Evolutionary conservation across 2,329 filamentous ascomycete genomes (phyloP).

Genomic region (Bipolaris sorokiniana): DNA sequence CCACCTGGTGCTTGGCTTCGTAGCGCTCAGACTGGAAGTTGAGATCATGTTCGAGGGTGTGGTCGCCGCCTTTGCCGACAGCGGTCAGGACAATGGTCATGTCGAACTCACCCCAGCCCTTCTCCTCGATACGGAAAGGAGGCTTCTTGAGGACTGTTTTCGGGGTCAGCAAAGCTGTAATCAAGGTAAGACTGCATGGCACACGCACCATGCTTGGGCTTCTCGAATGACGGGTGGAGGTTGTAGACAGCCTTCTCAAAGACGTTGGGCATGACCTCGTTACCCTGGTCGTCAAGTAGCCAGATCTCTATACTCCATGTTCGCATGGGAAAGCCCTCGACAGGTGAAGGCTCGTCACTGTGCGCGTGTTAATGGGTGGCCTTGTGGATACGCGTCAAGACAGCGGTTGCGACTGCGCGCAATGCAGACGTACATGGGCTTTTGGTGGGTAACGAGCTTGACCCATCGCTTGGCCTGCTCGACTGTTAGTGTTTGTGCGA

Average conservation of each 20-base stretch:
- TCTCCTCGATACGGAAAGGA: constrained; percentile 88
- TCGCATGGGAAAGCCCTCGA: constrained; percentile 90
- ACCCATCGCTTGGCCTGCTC: constrained; percentile 79
- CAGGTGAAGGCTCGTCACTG: constrained; percentile 78
- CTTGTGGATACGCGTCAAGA: constrained; percentile 16
- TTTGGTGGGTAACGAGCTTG: constrained; percentile 92
- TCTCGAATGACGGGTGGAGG: constrained; percentile 91
- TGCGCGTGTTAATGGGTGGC: constrained; percentile 20
- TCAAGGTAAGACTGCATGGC: background rate
- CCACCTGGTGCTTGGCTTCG: constrained; percentile 78
- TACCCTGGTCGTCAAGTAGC: constrained; percentile 83
- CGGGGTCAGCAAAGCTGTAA: background rate
- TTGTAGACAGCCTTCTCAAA: constrained; percentile 94
- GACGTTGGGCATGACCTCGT: constrained; percentile 79
- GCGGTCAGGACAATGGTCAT: constrained; percentile 85
- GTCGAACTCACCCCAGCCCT: constrained; percentile 99
- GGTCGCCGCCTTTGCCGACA: constrained; percentile 83
- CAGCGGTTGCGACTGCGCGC: constrained; percentile 24
- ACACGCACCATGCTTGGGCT: constrained; percentile 76
- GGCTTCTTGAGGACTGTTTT: constrained; percentile 70
- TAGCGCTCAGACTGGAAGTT: constrained; percentile 86
- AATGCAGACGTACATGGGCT: constrained; percentile 72
- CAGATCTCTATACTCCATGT: constrained; percentile 88
- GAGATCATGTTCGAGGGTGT: constrained; percentile 82
- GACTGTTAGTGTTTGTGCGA: constrained; percentile 17